These are phyloP conservation scores for Posidonia oceanica DNA, from an alignment of 116 monocot genomes.

Conservation along the genomic window DNA sequence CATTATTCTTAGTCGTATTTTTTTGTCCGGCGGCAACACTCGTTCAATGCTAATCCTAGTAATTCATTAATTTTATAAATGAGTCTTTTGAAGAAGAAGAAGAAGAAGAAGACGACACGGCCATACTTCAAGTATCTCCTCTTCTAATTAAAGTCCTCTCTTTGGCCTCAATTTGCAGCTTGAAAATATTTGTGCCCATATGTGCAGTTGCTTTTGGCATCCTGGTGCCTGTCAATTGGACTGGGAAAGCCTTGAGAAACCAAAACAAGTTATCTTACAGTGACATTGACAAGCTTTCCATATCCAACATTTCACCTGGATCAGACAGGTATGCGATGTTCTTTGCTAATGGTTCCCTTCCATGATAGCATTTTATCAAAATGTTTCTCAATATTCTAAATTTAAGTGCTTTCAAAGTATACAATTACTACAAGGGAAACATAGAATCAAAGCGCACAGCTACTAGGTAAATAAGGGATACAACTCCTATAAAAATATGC, in stretches of 20 bases:
- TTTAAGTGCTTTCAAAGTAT: no score
- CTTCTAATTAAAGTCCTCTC: not conserved
- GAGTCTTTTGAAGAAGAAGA: no score
- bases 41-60: no score
- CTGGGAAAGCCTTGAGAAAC: conserved; percentile 44
- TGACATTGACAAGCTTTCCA: conserved; percentile 83
- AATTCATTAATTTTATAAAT: no score
- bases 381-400: no score
- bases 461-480: no score
- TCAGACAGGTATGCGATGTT: conserved; percentile 35
- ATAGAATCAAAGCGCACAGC: no score
- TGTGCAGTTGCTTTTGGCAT: conserved; percentile 45
- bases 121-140: not conserved
- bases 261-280: conserved; percentile 35
- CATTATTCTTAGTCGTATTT: no score
- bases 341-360: not conserved
- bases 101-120: no score
- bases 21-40: no score
- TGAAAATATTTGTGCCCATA: conserved; percentile 81
- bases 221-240: conserved; percentile 68
- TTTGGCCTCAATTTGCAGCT: conserved; percentile 21
- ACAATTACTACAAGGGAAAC: no score
- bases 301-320: conserved; percentile 64
- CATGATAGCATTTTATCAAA: not conserved
- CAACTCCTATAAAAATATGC: no score